Conservation (phyloP, 441 rosid genomes). For the Syzygium malaccense region DNA sequence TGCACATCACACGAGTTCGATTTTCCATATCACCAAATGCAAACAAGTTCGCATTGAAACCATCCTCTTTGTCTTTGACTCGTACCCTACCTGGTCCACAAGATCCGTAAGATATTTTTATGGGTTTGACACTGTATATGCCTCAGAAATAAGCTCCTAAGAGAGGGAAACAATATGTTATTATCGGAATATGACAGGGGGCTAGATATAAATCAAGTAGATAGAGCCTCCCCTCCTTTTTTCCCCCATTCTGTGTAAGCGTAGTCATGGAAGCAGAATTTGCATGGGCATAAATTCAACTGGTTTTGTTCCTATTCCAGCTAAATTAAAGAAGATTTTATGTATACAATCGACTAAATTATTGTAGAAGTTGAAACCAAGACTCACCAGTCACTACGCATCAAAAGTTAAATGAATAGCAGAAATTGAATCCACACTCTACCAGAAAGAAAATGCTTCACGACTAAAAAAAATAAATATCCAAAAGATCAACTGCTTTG, state of each 20-base stretch:
- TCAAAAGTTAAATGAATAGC: background rate
- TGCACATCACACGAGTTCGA: background rate
- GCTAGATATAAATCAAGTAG: background rate
- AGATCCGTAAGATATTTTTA: background rate
- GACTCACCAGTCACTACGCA: background rate
- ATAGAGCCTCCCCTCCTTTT: background rate
- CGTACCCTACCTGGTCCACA: background rate
- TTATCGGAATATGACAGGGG: background rate
- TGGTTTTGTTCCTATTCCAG: background rate
- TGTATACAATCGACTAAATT: background rate
- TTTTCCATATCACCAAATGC: background rate
- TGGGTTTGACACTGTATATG: background rate
- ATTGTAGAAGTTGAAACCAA: background rate
- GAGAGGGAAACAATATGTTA: background rate
- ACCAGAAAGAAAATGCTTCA: background rate
- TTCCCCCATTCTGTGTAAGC: background rate
- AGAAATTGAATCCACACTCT: background rate
- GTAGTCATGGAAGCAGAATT: background rate
- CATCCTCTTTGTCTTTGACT: background rate
- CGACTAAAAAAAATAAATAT: background rate
- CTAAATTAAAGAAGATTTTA: background rate
- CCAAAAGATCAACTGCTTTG: background rate
- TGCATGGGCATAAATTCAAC: background rate
- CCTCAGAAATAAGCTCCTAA: background rate
- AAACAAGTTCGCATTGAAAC: fast-evolving